phyloP scores from a whole-genome alignment of 371 early-diverging fungal genomes.

The Apophysomyces trapeziformis region DNA sequence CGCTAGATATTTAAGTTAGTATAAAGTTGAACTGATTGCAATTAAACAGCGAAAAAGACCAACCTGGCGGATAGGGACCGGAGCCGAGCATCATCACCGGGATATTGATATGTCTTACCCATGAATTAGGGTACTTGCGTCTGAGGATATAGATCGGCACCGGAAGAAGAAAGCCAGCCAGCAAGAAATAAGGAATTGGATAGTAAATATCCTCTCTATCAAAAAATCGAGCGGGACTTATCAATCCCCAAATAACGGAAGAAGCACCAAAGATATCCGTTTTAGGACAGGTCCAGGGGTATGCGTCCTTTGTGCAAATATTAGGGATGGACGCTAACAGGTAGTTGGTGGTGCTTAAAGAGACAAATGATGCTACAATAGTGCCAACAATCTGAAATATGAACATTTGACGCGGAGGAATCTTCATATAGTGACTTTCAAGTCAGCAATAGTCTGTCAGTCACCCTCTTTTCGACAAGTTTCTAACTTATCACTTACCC shows the following conservation, averaged over 20 bases:
- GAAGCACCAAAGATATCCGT: conserved; percentile 47
- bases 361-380: conserved; percentile 59
- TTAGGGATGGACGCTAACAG: conserved; percentile 55
- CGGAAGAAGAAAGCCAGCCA: conserved; percentile 49
- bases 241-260: conserved; percentile 63
- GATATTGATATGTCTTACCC: conserved; percentile 58
- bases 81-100: conserved; percentile 53
- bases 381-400: conserved; percentile 64
- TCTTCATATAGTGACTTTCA: conserved; percentile 64
- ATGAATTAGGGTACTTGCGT: conserved; percentile 41
- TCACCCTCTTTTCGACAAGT: no score
- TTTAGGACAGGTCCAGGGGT: conserved; percentile 58
- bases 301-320: conserved; percentile 56
- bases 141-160: conserved; percentile 51
- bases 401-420: conserved; percentile 71
- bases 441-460: neutral
- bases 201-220: conserved; percentile 51
- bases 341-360: conserved; percentile 61
- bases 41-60: neutral
- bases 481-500: conserved; percentile 18
- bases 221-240: conserved; percentile 66
- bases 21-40: no score
- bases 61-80: conserved; percentile 34
- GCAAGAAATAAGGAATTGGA: conserved; percentile 41
- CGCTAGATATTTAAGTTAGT: conserved; percentile 17